A percentile compares a stretch with the other conserved stretches of the same genome.
Conservation (phyloP, 768 basidiomycete genomes). For the Podaxis sp. region DNA sequence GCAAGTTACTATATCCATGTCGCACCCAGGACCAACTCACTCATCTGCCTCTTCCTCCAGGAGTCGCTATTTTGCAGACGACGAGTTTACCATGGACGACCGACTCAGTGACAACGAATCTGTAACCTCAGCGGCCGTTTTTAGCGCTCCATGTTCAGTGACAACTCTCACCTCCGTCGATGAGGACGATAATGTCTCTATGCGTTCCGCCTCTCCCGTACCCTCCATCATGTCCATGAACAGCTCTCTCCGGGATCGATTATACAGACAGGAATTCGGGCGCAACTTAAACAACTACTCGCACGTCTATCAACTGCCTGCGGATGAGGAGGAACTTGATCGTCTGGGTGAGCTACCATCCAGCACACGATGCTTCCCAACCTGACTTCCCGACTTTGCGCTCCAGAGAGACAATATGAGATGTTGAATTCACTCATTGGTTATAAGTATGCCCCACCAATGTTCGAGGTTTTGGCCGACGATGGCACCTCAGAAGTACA, state of each 20-base stretch:
- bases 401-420: slow-evolving; percentile 61
- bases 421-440: slow-evolving; percentile 67
- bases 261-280: slow-evolving; percentile 66
- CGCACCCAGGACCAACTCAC: background rate
- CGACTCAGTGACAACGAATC: slow-evolving; percentile 4
- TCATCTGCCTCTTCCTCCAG: background rate
- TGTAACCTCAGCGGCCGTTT: slow-evolving; percentile 5
- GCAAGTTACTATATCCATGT: slow-evolving; percentile 3
- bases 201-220: slow-evolving; percentile 63
- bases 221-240: slow-evolving; percentile 72
- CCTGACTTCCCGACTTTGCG: slow-evolving; percentile 6
- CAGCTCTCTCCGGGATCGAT: slow-evolving; percentile 55
- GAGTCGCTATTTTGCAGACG: slow-evolving; percentile 1
- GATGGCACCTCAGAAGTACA: slow-evolving; percentile 54
- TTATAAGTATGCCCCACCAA: slow-evolving; percentile 55
- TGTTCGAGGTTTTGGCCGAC: slow-evolving; percentile 52
- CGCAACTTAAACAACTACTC: slow-evolving; percentile 75
- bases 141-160: slow-evolving; percentile 1
- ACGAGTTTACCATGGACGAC: slow-evolving; percentile 11
- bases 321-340: slow-evolving; percentile 73
- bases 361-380: background rate
- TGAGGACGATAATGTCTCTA: slow-evolving; percentile 40
- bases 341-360: slow-evolving; percentile 52
- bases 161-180: slow-evolving; percentile 16
- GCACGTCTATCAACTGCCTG: slow-evolving; percentile 74